Evolutionary conservation across 2,329 filamentous ascomycete genomes (phyloP), one percentile per base, ranked within the genome.

Genomic region (Coniochaeta sp.): DNA sequence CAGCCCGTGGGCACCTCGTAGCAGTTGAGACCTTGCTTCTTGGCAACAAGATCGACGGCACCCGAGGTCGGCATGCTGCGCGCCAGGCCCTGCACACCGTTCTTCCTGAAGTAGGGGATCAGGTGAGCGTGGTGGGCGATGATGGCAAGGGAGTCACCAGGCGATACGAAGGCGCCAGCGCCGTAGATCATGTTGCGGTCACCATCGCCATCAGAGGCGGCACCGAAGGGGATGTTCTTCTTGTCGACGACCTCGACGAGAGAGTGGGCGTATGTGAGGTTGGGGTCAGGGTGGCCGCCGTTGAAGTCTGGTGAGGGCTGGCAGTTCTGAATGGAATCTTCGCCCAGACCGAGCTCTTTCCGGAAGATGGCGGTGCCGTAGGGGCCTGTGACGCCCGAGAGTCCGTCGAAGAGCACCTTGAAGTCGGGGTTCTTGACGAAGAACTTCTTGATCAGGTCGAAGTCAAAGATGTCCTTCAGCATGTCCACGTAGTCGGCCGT

Each of bases 171-270:
- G 52, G 89, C 87, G 71, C 96, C 93, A 66, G 93, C 93, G 64
- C 95, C 95, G 78, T 99, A 99, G 72, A 99, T 99, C 95, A 99
- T 99, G 86, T 99, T 99, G 69, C 95, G 90, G 81, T 99, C 95
- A 70, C 95, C 95, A 70, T 99, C 95, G 68, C 95, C 95, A 68
- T 99, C 95, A 65, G 91, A 96, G 55, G 95, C 95, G 61, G 95
- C 95, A 71, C 95, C 95, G 69, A 99, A 99, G 72, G 96, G 95
- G 65, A 99, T 92, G 62, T 87, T 85, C 69, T 91, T 87, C 80
- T 90, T 90, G 76, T 99, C 92, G 47, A 99, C 95, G 63, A 87
- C 90, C 71, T 96, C 91, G 62, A 99, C 95, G 47, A 99, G 84
- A 59, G 91, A 93, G 78, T 96, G 91, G 32, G 95, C 95, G 70